Evolutionary conservation across 2,329 filamentous ascomycete genomes (phyloP), one percentile per base, ranked within the genome.

Genomic region (Pyricularia pennisetigena): DNA sequence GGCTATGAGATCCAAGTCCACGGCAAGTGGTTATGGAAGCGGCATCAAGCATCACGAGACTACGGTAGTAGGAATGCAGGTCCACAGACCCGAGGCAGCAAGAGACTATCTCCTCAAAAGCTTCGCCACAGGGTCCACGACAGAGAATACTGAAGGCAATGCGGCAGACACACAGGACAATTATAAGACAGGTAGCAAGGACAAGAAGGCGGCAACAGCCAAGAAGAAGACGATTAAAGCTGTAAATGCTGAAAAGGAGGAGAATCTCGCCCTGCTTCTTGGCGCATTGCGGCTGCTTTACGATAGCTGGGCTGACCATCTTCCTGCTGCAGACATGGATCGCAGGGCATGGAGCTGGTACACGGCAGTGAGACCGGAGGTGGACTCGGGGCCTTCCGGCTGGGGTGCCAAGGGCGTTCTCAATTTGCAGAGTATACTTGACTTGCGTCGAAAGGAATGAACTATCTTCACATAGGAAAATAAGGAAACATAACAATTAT

Each of bases 341-440:
- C 83, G 84, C 70, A 85, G 88, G 69, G 91, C 92, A 23, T 96
- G 92, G 91, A 81, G 81, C 12, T 97, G 93, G 93, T 97, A 97
- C 77, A 82, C 90, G 1, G 83, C 85, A 26, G 87, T 94, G 24
- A 82, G 93, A 70, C 93, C 93, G 0, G 88, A 92, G 24, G 90
- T 97, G 2, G 88, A 91, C 69, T 79, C 83, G 68, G 93, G 93
- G 0, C 86, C 86, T 65, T 86, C 87, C 24, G 93, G 93, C 1
- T 97, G 93, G 93, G 93, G 93, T 30, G 90, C 90, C 14, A 95
- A 94, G 77, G 92, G 90, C 1, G 79, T 82, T 68, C 81, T 97
- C 30, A 87, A 82, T 72, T 76, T 96, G 49, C 79, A 80, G 16
- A 86, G 87, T 71, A 91, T 97, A 59, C 75, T 94, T 71, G 82